phyloP scores from a whole-genome alignment of 352 stramenopile genomes.

The Phytophthora sp. region DNA sequence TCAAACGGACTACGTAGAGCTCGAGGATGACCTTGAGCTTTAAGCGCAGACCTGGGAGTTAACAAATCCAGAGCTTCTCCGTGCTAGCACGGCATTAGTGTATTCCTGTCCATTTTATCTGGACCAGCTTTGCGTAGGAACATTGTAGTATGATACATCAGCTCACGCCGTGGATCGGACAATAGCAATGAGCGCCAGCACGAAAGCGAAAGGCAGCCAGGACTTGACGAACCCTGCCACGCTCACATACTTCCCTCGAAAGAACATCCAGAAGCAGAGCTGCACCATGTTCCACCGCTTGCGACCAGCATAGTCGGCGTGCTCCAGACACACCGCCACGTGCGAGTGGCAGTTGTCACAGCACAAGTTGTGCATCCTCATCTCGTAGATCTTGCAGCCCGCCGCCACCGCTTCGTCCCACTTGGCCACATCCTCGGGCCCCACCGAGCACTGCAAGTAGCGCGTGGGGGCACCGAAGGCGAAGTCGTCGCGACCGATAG shows the following conservation, averaged over 20 bases:
- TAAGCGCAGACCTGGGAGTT: too few relatives aligned
- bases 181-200: conserved; percentile 33
- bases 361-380: conserved; percentile 96
- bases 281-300: conserved; percentile 82
- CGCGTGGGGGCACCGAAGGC: conserved; percentile 89
- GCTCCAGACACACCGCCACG: conserved; percentile 86
- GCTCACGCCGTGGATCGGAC: conserved; percentile 33
- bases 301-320: conserved; percentile 54
- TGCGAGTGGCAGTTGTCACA: conserved; percentile 99
- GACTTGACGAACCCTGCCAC: conserved; percentile 41
- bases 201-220: conserved; percentile 42
- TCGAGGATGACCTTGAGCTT: too few relatives aligned
- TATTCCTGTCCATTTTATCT: too few relatives aligned
- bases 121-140: too few relatives aligned
- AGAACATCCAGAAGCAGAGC: conserved; percentile 82
- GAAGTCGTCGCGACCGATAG: conserved; percentile 88
- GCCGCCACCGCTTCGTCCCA: conserved; percentile 92
- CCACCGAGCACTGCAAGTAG: conserved; percentile 86
- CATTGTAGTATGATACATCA: background rate
- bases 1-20: too few relatives aligned
- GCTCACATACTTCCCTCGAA: conserved; percentile 26
- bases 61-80: too few relatives aligned
- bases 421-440: conserved; percentile 48
- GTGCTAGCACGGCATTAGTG: too few relatives aligned
- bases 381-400: conserved; percentile 93